Percentiles rank a stretch among this genome's conserved stretches.
Conservation (phyloP, 768 basidiomycete species). For the Suillus sp. region DNA sequence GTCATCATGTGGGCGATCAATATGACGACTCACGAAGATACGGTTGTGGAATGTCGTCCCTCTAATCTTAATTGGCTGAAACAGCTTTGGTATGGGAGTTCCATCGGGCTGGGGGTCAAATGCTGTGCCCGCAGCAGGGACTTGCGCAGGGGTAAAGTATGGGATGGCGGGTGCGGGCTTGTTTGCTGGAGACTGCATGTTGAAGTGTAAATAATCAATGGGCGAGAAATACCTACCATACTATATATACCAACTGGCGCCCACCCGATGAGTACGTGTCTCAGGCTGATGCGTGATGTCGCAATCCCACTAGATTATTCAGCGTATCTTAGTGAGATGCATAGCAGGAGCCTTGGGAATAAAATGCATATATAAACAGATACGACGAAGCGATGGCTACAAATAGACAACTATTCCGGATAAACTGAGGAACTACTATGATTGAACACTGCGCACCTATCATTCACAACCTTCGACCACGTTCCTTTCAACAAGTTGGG, state of each 20-base stretch:
- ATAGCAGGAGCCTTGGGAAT: no score
- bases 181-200: constrained; percentile 30
- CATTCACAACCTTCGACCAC: background rate
- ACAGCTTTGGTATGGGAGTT: constrained; percentile 45
- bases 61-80: constrained; percentile 57
- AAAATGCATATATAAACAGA: background rate
- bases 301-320: background rate
- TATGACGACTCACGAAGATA: constrained; percentile 45
- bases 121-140: constrained; percentile 47
- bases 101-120: constrained; percentile 42
- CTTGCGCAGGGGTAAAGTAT: constrained; percentile 51
- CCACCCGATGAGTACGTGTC: background rate
- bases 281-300: background rate
- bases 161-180: constrained; percentile 42
- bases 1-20: background rate
- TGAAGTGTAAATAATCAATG: background rate
- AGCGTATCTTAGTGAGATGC: background rate
- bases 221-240: background rate
- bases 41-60: constrained; percentile 56
- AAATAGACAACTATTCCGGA: no score
- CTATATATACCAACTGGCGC: background rate
- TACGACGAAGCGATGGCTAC: background rate
- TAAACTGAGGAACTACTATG: background rate
- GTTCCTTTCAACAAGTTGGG: background rate
- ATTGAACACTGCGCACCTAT: background rate